Conservation (phyloP, 768 basidiomycete genomes). For the Sporobolomyces pararoseus region DNA sequence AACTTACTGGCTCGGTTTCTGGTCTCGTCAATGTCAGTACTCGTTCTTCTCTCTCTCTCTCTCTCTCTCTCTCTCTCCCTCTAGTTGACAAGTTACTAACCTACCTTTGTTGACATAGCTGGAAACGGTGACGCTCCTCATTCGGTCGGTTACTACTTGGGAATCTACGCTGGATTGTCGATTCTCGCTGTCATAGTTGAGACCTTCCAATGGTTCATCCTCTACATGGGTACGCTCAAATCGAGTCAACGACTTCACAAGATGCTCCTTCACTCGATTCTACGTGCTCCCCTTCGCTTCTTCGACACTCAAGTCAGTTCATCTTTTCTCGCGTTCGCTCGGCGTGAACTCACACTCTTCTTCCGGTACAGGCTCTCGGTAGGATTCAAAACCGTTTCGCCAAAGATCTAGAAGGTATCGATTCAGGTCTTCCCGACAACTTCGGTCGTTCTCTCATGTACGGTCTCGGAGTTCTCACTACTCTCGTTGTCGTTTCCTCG, state of each 20-base stretch:
- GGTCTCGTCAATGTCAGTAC: constrained; percentile 35
- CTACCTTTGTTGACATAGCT: neutral
- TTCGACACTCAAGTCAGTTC: constrained; percentile 43
- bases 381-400: constrained; percentile 41
- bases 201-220: constrained; percentile 41
- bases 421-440: constrained; percentile 43
- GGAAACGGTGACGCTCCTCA: neutral
- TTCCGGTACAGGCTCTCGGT: neutral
- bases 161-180: constrained; percentile 39
- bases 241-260: constrained; percentile 36
- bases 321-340: neutral
- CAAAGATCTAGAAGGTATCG: constrained; percentile 44
- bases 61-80: no score
- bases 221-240: constrained; percentile 42
- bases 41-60: neutral
- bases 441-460: constrained; percentile 40
- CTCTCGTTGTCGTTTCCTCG: constrained; percentile 39
- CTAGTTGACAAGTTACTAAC: no score
- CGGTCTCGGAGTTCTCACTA: constrained; percentile 42
- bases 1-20: constrained; percentile 41
- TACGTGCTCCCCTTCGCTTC: constrained; percentile 45
- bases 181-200: constrained; percentile 37
- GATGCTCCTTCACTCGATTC: constrained; percentile 37
- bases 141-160: constrained; percentile 40
- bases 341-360: neutral